Percentiles rank a stretch among this genome's conserved stretches.
Evolutionary conservation across 306 rosid species (phyloP).

Genomic region (Prinsepia uniflora): DNA sequence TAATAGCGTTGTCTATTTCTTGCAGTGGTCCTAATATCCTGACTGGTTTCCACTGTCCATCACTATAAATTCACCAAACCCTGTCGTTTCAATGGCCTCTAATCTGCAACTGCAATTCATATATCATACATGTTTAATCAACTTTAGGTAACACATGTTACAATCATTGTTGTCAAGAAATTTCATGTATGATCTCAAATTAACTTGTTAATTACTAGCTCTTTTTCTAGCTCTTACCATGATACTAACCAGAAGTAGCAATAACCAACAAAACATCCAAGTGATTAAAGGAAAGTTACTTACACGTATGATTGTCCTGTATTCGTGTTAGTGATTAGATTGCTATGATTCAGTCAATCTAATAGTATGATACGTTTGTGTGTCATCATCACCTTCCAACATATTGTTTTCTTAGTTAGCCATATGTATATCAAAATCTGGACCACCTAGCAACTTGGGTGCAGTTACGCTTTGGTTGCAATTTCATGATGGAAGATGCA

Average conservation of each 20-base stretch:
- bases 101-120: not conserved
- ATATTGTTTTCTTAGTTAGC: no score
- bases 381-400: not conserved
- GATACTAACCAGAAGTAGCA: no score
- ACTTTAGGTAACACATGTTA: not conserved
- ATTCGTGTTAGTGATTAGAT: no score
- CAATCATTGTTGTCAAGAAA: no score
- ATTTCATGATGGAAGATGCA: not conserved
- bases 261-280: no score
- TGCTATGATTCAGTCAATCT: no score
- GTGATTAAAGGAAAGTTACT: no score
- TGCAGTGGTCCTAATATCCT: conserved; percentile 31
- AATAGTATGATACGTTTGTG: not conserved
- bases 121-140: not conserved
- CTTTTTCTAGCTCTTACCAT: no score
- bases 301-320: no score
- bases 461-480: not conserved
- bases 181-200: no score
- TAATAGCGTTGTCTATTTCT: conserved; percentile 28
- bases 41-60: conserved; percentile 21
- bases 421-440: not conserved
- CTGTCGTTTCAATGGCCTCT: conserved; percentile 27
- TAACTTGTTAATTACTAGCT: not conserved
- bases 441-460: not conserved
- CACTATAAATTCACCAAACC: conserved; percentile 28